Evolutionary conservation across 768 basidiomycete genomes (phyloP), one percentile per base, ranked within the genome.

Genomic region (Cantharellus cinnabarinus): DNA sequence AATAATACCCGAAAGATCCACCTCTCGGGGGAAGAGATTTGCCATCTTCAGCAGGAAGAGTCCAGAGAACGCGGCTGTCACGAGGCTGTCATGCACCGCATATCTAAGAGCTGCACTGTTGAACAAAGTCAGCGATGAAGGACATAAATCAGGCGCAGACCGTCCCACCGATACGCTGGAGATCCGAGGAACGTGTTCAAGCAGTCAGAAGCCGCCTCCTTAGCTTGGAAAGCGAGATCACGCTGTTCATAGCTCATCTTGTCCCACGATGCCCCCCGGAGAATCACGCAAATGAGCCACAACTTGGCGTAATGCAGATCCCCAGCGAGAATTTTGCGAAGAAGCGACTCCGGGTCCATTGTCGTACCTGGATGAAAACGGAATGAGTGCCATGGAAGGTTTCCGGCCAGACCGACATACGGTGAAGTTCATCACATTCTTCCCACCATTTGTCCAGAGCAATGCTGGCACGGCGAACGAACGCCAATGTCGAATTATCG

Each of bases 231-330:
- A 2, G 90, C 90, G 52, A 94, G 76, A 68, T 94, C 91, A 42
- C 89, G 82, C 67, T 94, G 91, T 69, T 95, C 91, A 61, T 86
- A 89, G 2, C 89, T 81, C 83, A 95, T 89, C 70, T 90, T 91
- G 66, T 95, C 90, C 91, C 90, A 97, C 3, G 86, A 80, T 35
- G 85, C 86, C 15, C 91, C 91, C 61, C 91, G 79, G 52, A 97
- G 73, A 7, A 89, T 89, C 34, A 94, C 83, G 67, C 91, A 95
- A 29, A 91, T 84, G 40, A 94, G 78, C 91, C 91, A 95, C 3
- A 97, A 75, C 68, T 94, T 93, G 38, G 91, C 87, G 67, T 94
- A 91, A 66, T 91, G 82, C 56, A 94, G 73, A 67, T 95, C 91
- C 3, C 84, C 85, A 2, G 81, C 81, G 29, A 95, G 79, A 54